A percentile compares a stretch with the other conserved stretches of the same genome.
Conservation (phyloP, 1,284 basidiomycete genomes). For the Ceratobasidium sp. region DNA sequence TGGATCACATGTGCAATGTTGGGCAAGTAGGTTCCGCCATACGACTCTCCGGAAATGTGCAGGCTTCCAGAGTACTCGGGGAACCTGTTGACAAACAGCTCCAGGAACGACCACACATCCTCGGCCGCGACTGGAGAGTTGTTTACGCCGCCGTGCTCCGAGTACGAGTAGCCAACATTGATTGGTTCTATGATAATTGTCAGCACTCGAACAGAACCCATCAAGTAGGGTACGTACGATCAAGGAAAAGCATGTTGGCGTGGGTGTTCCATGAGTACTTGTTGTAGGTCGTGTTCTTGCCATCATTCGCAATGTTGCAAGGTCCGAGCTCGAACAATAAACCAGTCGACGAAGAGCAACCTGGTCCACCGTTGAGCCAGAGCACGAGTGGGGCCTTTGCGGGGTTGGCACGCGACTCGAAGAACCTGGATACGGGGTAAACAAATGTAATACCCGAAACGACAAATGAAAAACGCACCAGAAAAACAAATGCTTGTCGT, state of each 20-base stretch:
- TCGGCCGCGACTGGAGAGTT: conserved; percentile 59
- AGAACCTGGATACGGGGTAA: conserved; percentile 63
- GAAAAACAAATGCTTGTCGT: conserved; percentile 88
- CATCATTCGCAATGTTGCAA: conserved; percentile 73
- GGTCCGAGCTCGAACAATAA: conserved; percentile 88
- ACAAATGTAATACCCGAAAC: background rate
- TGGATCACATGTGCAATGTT: conserved; percentile 79
- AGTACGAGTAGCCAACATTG: conserved; percentile 89
- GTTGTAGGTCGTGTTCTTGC: conserved; percentile 73
- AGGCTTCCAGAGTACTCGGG: conserved; percentile 66
- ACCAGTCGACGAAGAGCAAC: conserved; percentile 66
- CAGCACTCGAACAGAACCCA: background rate
- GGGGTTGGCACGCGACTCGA: conserved; percentile 78
- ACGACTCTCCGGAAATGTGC: conserved; percentile 73
- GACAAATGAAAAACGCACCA: conserved; percentile 58
- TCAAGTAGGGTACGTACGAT: conserved; percentile 52
- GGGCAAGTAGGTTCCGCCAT: conserved; percentile 80
- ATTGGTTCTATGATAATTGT: conserved; percentile 57
- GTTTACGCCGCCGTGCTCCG: conserved; percentile 70
- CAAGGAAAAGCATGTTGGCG: conserved; percentile 72
- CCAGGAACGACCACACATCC: conserved; percentile 89
- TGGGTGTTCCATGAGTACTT: conserved; percentile 76
- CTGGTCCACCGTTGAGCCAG: conserved; percentile 76
- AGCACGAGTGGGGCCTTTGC: conserved; percentile 74
- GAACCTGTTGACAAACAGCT: conserved; percentile 80